These are phyloP conservation scores for Mortierella hygrophila DNA, from an alignment of 192 early-diverging fungal genomes.

Conservation along the genomic window DNA sequence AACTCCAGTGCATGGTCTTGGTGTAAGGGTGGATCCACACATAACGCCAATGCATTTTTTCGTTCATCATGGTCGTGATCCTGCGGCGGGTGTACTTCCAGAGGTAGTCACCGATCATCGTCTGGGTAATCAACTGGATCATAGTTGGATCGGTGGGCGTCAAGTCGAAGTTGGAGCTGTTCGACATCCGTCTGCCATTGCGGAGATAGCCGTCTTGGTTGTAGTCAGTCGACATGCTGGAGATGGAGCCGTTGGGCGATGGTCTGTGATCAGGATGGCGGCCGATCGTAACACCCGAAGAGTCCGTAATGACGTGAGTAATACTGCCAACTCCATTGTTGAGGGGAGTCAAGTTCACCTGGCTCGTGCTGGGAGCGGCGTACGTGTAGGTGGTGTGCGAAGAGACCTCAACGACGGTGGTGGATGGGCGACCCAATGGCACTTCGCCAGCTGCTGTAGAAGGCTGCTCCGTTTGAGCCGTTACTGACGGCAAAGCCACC, in stretches of 20 bases:
- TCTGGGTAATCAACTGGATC: conserved; percentile 78
- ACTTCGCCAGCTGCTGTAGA: not conserved
- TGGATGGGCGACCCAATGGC: not conserved
- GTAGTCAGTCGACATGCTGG: conserved; percentile 52
- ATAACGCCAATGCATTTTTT: conserved; percentile 76
- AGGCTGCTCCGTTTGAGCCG: not conserved
- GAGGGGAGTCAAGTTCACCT: conserved; percentile 5
- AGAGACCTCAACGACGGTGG: conserved; percentile 27
- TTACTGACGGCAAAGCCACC: conserved; percentile 10
- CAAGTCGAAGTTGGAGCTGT: conserved; percentile 27
- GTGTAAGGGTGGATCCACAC: conserved; percentile 90
- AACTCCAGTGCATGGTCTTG: conserved; percentile 82
- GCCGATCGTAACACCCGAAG: conserved; percentile 30
- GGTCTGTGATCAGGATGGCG: conserved; percentile 16
- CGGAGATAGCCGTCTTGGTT: conserved; percentile 21
- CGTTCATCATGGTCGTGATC: conserved; percentile 64
- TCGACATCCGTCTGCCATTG: conserved; percentile 33
- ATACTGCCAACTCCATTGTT: not conserved
- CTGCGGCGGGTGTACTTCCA: conserved; percentile 77
- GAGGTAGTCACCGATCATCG: conserved; percentile 84
- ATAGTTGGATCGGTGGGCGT: conserved; percentile 69
- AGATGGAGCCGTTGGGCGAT: conserved; percentile 46
- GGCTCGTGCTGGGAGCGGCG: conserved; percentile 12
- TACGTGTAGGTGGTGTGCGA: conserved; percentile 35
- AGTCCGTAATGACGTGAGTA: conserved; percentile 26